phyloP scores from a whole-genome alignment of 75 land plant genomes.

The Picea glauca region DNA sequence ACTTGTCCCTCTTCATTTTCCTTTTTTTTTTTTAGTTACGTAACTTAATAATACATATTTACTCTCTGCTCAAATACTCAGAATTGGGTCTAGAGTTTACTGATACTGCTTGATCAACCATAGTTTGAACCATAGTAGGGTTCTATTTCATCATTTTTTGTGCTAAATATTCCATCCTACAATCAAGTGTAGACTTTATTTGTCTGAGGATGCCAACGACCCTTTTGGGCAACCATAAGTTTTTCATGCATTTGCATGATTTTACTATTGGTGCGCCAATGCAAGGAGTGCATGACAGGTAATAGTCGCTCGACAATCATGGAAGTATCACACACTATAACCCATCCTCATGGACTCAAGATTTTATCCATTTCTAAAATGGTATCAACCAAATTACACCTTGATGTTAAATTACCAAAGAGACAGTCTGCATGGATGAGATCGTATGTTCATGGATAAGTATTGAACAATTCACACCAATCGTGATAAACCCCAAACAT shows the following conservation, averaged over 20 bases:
- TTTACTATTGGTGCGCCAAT: slow-evolving; percentile 32
- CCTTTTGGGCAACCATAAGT: slow-evolving; percentile 63
- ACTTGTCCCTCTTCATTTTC: no score
- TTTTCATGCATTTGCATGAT: slow-evolving; percentile 23
- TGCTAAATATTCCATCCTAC: background rate
- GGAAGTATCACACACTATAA: slow-evolving; percentile 42
- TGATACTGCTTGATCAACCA: background rate
- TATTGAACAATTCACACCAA: no score
- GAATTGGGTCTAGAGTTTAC: background rate
- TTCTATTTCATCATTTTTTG: slow-evolving; percentile 3
- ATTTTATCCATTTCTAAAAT: slow-evolving; percentile 74
- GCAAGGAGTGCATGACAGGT: slow-evolving; percentile 49
- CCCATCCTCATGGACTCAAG: slow-evolving; percentile 69
- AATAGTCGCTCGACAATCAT: slow-evolving; percentile 31
- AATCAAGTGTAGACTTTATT: no score
- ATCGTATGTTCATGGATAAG: slow-evolving; percentile 86
- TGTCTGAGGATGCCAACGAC: slow-evolving; percentile 59
- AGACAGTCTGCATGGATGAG: slow-evolving; percentile 75
- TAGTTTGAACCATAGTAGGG: background rate
- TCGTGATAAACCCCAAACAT: no score
- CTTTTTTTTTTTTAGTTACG: no score
- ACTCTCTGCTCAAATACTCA: background rate
- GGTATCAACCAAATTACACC: slow-evolving; percentile 21
- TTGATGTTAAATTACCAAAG: slow-evolving; percentile 14
- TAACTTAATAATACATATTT: no score